Evolutionary conservation across 1,284 basidiomycete species (phyloP).

Genomic region (Earliella scabrosa): DNA sequence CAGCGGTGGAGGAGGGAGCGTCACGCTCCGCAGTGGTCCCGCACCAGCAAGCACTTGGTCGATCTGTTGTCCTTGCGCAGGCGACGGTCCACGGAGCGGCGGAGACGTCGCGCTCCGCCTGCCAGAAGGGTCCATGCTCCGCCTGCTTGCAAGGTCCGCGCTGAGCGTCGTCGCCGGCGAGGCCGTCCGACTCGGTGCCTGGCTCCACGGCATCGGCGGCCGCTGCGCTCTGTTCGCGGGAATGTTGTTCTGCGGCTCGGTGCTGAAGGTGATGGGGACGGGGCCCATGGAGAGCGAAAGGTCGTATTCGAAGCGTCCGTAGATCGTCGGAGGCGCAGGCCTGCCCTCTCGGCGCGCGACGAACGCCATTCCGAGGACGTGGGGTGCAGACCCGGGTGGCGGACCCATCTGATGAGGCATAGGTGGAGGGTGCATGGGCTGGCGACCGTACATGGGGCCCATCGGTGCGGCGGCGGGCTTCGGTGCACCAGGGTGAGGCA

Average conservation of each 20-base stretch:
- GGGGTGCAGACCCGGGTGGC: slow-evolving; percentile 35
- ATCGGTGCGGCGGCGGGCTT: slow-evolving; percentile 48
- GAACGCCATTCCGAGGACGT: slow-evolving; percentile 35
- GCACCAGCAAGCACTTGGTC: slow-evolving; percentile 2
- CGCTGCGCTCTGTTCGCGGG: slow-evolving; percentile 34
- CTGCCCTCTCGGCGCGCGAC: slow-evolving; percentile 28
- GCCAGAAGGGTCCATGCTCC: slow-evolving; percentile 13
- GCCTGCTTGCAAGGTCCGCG: slow-evolving; percentile 4
- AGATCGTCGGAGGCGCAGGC: slow-evolving; percentile 55
- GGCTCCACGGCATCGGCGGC: slow-evolving; percentile 16
- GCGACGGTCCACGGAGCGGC: background rate
- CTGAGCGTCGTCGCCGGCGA: slow-evolving; percentile 13
- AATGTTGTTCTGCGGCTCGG: slow-evolving; percentile 53
- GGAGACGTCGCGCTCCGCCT: slow-evolving; percentile 17
- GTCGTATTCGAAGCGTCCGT: slow-evolving; percentile 62
- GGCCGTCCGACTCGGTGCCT: slow-evolving; percentile 17
- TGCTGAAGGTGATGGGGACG: slow-evolving; percentile 65
- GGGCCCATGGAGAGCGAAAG: slow-evolving; percentile 57
- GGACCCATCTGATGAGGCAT: slow-evolving; percentile 21
- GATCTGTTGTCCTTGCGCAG: background rate
- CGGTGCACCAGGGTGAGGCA: slow-evolving; percentile 77
- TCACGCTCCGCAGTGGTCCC: background rate
- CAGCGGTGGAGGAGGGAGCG: background rate
- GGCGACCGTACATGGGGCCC: slow-evolving; percentile 66
- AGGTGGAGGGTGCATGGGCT: slow-evolving; percentile 19